A percentile compares a stretch with the other conserved stretches of the same genome.
Evolutionary conservation across 202 grass and related monocot species (phyloP).

Genomic region (Schoenoplectus tabernaemontani): DNA sequence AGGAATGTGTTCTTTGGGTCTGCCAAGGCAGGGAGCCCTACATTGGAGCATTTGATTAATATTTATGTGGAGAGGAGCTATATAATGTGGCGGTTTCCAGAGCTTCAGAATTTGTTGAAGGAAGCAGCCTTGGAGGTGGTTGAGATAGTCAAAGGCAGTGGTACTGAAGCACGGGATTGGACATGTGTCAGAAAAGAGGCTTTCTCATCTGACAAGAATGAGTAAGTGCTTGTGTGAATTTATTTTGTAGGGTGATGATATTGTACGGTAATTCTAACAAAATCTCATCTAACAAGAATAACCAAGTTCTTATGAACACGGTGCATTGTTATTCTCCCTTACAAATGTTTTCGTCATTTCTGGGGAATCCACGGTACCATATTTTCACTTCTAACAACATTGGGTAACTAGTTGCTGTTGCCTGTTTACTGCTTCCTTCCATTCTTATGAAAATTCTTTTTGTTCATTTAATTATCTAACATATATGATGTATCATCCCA

Average conservation of each 20-base stretch:
- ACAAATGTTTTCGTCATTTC: not conserved
- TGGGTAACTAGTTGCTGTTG: not conserved
- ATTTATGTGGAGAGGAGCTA: conserved; percentile 93
- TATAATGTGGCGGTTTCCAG: conserved; percentile 97
- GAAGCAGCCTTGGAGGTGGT: conserved; percentile 76
- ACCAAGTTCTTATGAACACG: no score
- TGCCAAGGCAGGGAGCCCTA: conserved; percentile 83
- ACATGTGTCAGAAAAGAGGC: conserved; percentile 69
- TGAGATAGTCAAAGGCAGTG: conserved; percentile 66
- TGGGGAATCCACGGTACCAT: not conserved
- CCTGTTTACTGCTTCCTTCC: not conserved
- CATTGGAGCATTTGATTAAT: conserved; percentile 93
- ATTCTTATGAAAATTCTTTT: not conserved
- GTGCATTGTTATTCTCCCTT: not conserved
- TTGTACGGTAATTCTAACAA: not conserved
- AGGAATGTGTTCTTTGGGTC: conserved; percentile 85
- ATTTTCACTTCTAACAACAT: not conserved
- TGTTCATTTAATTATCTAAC: not conserved
- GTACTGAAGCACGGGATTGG: conserved; percentile 77
- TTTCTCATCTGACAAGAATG: conserved; percentile 85
- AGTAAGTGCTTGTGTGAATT: conserved; percentile 48
- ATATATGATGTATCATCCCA: not conserved
- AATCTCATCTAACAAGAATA: no score
- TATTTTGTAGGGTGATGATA: not conserved
- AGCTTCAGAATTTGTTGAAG: conserved; percentile 84